Evolutionary conservation across 768 basidiomycete species (phyloP), one percentile per base, ranked within the genome.

Genomic region (Boletellus ananas): DNA sequence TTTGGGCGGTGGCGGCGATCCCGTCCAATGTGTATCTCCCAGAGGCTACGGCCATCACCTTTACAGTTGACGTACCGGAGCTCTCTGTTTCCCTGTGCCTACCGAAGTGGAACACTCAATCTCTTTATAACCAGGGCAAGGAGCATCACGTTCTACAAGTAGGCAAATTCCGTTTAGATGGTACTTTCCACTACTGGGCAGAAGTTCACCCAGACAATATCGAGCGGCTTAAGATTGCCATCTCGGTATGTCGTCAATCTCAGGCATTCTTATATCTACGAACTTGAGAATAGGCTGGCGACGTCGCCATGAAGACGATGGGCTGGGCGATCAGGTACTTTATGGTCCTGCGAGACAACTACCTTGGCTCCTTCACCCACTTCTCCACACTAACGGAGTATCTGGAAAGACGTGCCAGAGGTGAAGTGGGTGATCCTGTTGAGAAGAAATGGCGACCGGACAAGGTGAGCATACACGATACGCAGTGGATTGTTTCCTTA

Each of bases 351-450:
- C 83, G 87, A 40, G 92, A 95, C 61, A 97, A 97, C 68, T 98
- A 98, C 68, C 83, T 97, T 43, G 95, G 95, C 11, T 78, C 81
- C 5, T 98, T 96, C 68, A 96, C 93, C 2, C 89, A 95, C 57
- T 97, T 94, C 59, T 84, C 85, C 3, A 96, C 91, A 1, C 74
- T 92, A 36, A 79, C 78, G 18, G 95, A 98, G 71, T 95, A 92
- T 64, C 72, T 92, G 40, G 79, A 85, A 46, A 87, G 83, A 60
- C 77, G 82, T 36, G 75, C 71, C 38, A 73, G 72, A 44, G 56
- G 78, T 1, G 79, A 81, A 11, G 73, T 84, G 13, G 94, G 94
- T 5, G 94, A 97, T 68, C 91, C 90, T 0, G 74, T 95, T 1
- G 71, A 79, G 45, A 72, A 79, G 50, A 93, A 90, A 60, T 91